phyloP scores from a whole-genome alignment of 1,139 yeast genomes.

The Candida pseudoviswanathii region DNA sequence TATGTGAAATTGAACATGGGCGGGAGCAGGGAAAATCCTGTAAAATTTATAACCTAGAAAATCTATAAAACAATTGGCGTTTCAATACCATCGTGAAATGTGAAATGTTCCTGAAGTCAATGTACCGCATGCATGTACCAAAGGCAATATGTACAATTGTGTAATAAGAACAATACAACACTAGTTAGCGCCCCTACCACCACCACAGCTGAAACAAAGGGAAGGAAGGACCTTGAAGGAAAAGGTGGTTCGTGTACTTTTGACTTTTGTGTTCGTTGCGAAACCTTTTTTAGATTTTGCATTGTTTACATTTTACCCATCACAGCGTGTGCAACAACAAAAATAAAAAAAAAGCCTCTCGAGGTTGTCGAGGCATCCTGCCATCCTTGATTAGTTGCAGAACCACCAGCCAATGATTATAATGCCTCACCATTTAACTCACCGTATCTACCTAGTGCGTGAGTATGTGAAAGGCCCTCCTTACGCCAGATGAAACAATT shows the following conservation, averaged over 20 bases:
- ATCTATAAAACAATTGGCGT: conserved; percentile 4
- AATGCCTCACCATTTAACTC: too few species aligned
- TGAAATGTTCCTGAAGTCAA: conserved; percentile 1
- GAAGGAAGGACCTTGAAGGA: too few species aligned
- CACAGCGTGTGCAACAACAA: not conserved
- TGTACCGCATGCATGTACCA: not conserved
- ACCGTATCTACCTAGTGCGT: too few species aligned
- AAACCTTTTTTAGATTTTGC: not conserved
- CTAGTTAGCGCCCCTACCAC: too few species aligned
- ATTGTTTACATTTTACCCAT: not conserved
- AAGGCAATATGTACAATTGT: not conserved
- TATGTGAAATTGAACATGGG: not conserved
- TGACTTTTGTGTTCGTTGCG: conserved; percentile 1
- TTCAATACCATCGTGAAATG: not conserved
- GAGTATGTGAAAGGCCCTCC: not conserved
- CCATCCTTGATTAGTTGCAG: too few species aligned
- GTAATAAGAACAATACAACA: not conserved
- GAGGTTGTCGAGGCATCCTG: too few species aligned
- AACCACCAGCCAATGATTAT: too few species aligned
- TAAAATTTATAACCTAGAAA: not conserved
- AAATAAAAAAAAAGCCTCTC: not conserved
- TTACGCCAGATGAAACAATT: not conserved
- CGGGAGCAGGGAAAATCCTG: not conserved
- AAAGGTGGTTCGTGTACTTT: too few species aligned
- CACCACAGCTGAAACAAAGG: too few species aligned